Conservation (phyloP, 1,284 basidiomycete genomes). For the Singerocomus rubriflavus region DNA sequence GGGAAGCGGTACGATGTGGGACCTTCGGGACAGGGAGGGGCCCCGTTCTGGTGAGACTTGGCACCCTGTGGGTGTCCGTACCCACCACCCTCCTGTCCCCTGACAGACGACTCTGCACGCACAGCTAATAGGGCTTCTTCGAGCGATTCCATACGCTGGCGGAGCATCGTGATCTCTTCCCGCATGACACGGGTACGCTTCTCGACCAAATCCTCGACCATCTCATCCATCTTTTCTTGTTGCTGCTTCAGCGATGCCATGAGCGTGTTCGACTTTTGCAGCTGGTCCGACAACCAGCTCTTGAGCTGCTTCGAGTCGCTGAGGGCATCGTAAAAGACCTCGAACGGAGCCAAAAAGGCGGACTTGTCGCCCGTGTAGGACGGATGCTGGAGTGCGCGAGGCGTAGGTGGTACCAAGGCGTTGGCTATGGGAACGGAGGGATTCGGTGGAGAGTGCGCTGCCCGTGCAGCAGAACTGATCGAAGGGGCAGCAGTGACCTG, state of each 20-base stretch:
- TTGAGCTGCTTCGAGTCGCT: constrained; percentile 73
- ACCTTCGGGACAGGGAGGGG: constrained; percentile 19
- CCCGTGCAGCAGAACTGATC: constrained; percentile 24
- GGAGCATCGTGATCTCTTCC: constrained; percentile 54
- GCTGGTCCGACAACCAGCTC: constrained; percentile 66
- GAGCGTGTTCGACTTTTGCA: constrained; percentile 57
- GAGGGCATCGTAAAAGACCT: constrained; percentile 74
- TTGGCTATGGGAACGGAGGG: constrained; percentile 59
- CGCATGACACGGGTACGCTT: constrained; percentile 51
- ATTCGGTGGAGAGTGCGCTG: constrained; percentile 47
- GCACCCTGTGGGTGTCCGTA: constrained; percentile 19
- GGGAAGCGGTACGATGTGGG: constrained; percentile 28
- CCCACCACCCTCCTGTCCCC: constrained; percentile 27
- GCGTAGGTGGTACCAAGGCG: constrained; percentile 63
- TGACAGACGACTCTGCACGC: constrained; percentile 31
- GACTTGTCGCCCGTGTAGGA: constrained; percentile 61
- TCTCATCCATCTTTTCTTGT: constrained; percentile 56
- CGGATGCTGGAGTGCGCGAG: constrained; percentile 55
- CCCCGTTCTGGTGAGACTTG: constrained; percentile 28
- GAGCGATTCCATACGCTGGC: constrained; percentile 53
- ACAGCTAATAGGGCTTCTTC: constrained; percentile 50
- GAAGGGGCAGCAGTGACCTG: constrained; percentile 33
- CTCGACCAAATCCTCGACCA: constrained; percentile 57
- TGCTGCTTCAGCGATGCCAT: constrained; percentile 49
- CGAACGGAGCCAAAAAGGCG: constrained; percentile 74